A percentile compares a stretch with the other conserved stretches of the same genome.
Conservation (phyloP, 495 filamentous ascomycete genomes). For the Aspergillus taichungensis region DNA sequence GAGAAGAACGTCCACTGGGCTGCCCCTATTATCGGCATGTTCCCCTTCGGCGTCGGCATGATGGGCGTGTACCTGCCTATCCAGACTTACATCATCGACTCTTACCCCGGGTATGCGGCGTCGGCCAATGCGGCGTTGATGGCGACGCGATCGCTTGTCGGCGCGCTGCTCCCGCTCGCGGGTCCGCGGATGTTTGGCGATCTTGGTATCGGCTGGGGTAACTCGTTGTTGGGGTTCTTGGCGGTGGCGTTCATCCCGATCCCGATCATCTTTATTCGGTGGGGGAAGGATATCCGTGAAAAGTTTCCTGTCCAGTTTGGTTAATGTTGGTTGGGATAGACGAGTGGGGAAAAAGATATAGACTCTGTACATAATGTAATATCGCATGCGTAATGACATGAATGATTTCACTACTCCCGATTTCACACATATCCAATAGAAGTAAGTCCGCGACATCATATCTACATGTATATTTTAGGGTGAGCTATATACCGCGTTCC, state of each 20-base stretch:
- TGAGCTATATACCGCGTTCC: too few species aligned
- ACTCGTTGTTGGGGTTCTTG: slow-evolving; percentile 55
- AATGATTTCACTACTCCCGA: too few species aligned
- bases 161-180: slow-evolving; percentile 54
- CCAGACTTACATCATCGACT: slow-evolving; percentile 30
- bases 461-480: too few species aligned
- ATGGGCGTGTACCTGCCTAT: slow-evolving; percentile 21
- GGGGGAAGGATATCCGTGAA: slow-evolving; percentile 24
- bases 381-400: too few species aligned
- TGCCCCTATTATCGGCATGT: slow-evolving; percentile 26
- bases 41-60: slow-evolving; percentile 16
- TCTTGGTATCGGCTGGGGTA: slow-evolving; percentile 60
- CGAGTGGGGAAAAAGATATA: too few species aligned
- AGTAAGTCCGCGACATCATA: too few species aligned
- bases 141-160: slow-evolving; percentile 48
- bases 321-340: too few species aligned
- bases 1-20: slow-evolving; percentile 24
- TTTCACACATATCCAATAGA: too few species aligned
- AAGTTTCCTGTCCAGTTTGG: slow-evolving; percentile 19
- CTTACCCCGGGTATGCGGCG: slow-evolving; percentile 38
- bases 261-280: slow-evolving; percentile 21
- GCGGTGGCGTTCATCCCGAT: slow-evolving; percentile 41
- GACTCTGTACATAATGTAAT: too few species aligned
- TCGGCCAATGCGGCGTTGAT: slow-evolving; percentile 50
- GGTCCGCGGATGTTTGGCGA: slow-evolving; percentile 51